Percentiles rank a stretch among this genome's conserved stretches.
These are phyloP conservation scores for Clonostachys solani DNA, from an alignment of 2,329 filamentous ascomycete species.

Conservation along the genomic window DNA sequence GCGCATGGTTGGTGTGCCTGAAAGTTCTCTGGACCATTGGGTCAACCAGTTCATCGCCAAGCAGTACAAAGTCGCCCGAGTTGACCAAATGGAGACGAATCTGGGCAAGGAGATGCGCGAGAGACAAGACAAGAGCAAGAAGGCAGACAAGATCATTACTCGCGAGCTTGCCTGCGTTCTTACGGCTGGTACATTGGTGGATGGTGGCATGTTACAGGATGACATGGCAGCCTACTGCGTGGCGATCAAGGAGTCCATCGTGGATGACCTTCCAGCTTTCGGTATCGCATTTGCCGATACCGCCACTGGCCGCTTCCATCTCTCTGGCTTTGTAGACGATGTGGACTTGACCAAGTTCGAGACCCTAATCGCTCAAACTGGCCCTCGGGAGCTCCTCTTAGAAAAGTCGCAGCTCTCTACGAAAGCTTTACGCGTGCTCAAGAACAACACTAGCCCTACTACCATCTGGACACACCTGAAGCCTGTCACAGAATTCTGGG, in stretches of 20 bases:
- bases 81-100: slow-evolving; percentile 95
- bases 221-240: slow-evolving; percentile 97
- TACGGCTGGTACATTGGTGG: slow-evolving; percentile 88
- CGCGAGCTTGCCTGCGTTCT: slow-evolving; percentile 88
- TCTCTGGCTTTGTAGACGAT: slow-evolving; percentile 92
- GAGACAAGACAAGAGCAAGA: slow-evolving; percentile 65
- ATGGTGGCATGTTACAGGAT: slow-evolving; percentile 94
- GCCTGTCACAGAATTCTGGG: slow-evolving; percentile 84
- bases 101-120: slow-evolving; percentile 99
- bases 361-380: slow-evolving; percentile 89
- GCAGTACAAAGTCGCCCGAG: slow-evolving; percentile 92
- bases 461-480: slow-evolving; percentile 96
- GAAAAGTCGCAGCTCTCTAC: slow-evolving; percentile 84
- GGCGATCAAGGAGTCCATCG: slow-evolving; percentile 80
- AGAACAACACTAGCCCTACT: slow-evolving; percentile 89
- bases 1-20: slow-evolving; percentile 98
- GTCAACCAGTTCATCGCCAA: slow-evolving; percentile 98
- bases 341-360: slow-evolving; percentile 94
- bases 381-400: slow-evolving; percentile 81
- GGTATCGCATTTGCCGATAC: slow-evolving; percentile 94
- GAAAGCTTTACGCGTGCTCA: slow-evolving; percentile 88
- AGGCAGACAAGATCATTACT: slow-evolving; percentile 89
- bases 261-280: slow-evolving; percentile 75
- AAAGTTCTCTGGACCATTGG: slow-evolving; percentile 94
- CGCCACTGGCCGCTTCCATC: slow-evolving; percentile 88